These are phyloP conservation scores for Microascus cirrosus DNA, from an alignment of 2,329 filamentous ascomycete genomes.

Conservation along the genomic window DNA sequence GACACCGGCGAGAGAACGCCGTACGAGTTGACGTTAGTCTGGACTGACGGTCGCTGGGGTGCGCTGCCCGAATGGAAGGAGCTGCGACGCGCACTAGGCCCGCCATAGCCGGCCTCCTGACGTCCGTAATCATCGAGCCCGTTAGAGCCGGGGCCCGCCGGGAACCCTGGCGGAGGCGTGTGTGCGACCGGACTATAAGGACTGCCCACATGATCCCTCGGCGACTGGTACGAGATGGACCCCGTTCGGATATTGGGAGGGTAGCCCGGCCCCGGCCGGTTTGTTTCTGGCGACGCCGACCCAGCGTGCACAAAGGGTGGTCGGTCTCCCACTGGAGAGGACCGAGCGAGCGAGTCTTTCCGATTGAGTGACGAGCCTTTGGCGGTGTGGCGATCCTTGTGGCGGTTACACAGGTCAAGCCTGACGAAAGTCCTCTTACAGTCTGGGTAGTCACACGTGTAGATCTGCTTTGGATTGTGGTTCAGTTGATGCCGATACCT, in stretches of 20 bases:
- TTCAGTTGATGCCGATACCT: slow-evolving; percentile 88
- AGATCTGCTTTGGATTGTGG: slow-evolving; percentile 91
- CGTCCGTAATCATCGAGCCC: slow-evolving; percentile 31
- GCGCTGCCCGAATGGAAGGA: slow-evolving; percentile 27
- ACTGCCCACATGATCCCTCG: slow-evolving; percentile 29
- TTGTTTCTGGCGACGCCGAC: slow-evolving; percentile 36
- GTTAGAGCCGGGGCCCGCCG: slow-evolving; percentile 12
- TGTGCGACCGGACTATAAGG: slow-evolving; percentile 35
- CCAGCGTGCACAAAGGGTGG: slow-evolving; percentile 27
- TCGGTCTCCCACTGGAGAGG: slow-evolving; percentile 21
- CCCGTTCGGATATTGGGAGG: slow-evolving; percentile 22
- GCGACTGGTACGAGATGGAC: slow-evolving; percentile 32
- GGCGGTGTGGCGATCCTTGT: slow-evolving; percentile 70
- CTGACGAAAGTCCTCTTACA: slow-evolving; percentile 87
- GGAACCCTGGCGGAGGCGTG: slow-evolving; percentile 24
- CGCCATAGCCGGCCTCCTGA: slow-evolving; percentile 23
- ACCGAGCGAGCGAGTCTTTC: slow-evolving; percentile 37
- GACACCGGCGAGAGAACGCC: slow-evolving; percentile 41
- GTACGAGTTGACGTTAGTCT: slow-evolving; percentile 36
- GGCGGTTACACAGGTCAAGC: slow-evolving; percentile 80
- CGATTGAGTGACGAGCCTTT: slow-evolving; percentile 67
- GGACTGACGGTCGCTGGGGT: slow-evolving; percentile 32
- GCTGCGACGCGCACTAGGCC: slow-evolving; percentile 16
- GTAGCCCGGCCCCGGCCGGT: slow-evolving; percentile 29
- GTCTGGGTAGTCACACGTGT: slow-evolving; percentile 83